phyloP scores from a whole-genome alignment of 2,329 filamentous ascomycete genomes.

The Zasmidium angulare region DNA sequence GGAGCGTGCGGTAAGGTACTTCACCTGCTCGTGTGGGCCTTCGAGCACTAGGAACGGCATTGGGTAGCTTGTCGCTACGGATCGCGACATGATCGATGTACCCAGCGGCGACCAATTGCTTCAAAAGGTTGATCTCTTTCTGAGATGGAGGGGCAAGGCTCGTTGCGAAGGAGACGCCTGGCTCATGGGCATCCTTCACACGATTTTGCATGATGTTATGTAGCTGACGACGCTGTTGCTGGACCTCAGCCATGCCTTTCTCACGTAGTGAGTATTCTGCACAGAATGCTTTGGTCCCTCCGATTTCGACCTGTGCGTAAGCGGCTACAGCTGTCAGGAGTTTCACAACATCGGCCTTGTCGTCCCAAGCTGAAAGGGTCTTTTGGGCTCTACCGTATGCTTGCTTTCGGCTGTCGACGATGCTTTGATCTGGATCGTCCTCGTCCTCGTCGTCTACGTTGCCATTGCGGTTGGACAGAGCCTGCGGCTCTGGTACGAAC shows the following conservation, averaged over 20 bases:
- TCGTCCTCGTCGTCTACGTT: conserved; percentile 37
- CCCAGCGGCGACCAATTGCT: conserved; percentile 86
- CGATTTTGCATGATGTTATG: conserved; percentile 67
- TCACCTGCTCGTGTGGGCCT: conserved; percentile 86
- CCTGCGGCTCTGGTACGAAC: conserved; percentile 79
- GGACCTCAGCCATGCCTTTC: conserved; percentile 84
- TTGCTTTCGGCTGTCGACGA: conserved; percentile 36
- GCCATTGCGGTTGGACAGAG: conserved; percentile 52
- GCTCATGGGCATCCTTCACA: conserved; percentile 15
- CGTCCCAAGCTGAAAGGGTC: conserved; percentile 77
- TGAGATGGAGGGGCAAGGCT: conserved; percentile 59
- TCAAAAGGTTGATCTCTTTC: conserved; percentile 72
- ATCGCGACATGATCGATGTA: conserved; percentile 95
- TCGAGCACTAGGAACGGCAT: conserved; percentile 52
- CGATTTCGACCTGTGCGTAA: conserved; percentile 58
- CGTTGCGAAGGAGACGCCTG: conserved; percentile 31
- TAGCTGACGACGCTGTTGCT: conserved; percentile 79
- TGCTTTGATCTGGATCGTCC: conserved; percentile 33
- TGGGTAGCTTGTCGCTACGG: conserved; percentile 77
- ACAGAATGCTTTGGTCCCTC: conserved; percentile 62
- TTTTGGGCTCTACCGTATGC: conserved; percentile 71
- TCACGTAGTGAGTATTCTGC: conserved; percentile 78
- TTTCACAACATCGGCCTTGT: conserved; percentile 84
- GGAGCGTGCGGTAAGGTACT: conserved; percentile 84
- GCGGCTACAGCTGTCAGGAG: conserved; percentile 84